Base-by-base conservation (phyloP, 495 filamentous ascomycete species). In the Baudoinia panamericana region DNA sequence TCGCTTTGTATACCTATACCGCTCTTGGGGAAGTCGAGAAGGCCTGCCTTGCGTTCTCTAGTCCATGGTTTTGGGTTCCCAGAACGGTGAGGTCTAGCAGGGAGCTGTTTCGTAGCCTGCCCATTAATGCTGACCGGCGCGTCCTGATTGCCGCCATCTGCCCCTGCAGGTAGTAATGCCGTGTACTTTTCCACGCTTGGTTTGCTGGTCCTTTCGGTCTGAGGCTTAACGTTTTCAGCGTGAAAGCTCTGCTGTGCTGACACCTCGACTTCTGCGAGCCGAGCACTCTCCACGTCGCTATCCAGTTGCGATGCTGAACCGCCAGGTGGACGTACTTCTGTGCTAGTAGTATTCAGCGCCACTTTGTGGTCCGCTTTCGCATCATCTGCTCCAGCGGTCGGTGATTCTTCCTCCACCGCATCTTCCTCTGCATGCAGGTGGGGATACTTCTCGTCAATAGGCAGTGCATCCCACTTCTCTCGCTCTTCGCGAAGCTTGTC, bases 1-100 rank as follows among this genome's bases (percentile, higher is more conserved):
- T 92, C 83, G 57, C 78, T 85, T 55, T 79, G 78, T 10, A 84
- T 75, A 13, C 82, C 82, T 20, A 77, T 66, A 8, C 73, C 76
- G 5, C 57, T 55, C 43, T 80, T 80, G 5, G 80, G 78, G 30
- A 82, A 83, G 46, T 83, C 80, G 3, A 85, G 64, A 29, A 68
- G 69, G 28, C 76, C 73, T 63, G 23, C 59, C 53, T 43, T 71
- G 64, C 50, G 65, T 56, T 34, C 69, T 59, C 56, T 68, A 52
- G 58, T 64, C 73, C 39, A 51, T 10, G 48, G 41, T 28, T 43
- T 36, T 10, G 41, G 25, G 17, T 41, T 31, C n/a, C n/a, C n/a
- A n/a, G n/a, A n/a, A 15, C 43, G 43, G 5, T 21, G 21, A 16
- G 21, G 34, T 20, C 25, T 20, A 18, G 19, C 29, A 3, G 9